Evolutionary conservation across 306 rosid species (phyloP).

Genomic region (Medicago ruthenica): DNA sequence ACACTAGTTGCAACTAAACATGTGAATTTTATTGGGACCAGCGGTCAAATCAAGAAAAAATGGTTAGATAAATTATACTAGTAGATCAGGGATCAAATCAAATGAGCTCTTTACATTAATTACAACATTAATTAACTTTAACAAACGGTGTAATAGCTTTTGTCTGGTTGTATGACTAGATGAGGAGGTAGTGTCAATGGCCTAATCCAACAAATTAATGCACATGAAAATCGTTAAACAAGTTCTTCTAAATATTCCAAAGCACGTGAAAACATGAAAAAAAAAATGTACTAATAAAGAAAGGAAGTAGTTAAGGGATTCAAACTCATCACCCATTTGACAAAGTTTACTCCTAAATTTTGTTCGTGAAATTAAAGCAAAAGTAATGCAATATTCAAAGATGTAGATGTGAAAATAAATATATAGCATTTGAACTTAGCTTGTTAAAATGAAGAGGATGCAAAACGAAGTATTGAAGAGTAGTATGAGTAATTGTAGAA

Average conservation of each 20-base stretch:
- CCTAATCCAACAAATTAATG: constrained; percentile 35
- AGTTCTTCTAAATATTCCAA: constrained; percentile 25
- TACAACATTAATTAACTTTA: constrained; percentile 31
- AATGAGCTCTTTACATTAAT: constrained; percentile 24
- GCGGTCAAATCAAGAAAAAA: constrained; percentile 45
- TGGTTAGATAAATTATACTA: constrained; percentile 4
- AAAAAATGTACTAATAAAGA: not conserved
- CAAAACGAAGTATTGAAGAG: constrained; percentile 1
- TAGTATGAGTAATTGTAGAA: constrained; percentile 29
- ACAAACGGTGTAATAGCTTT: constrained; percentile 32
- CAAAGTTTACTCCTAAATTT: constrained; percentile 18
- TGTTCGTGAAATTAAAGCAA: constrained; percentile 51
- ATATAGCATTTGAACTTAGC: not conserved
- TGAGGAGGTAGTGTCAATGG: constrained; percentile 51
- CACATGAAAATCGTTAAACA: constrained; percentile 48
- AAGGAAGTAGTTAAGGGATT: constrained; percentile 28
- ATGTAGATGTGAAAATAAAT: constrained; percentile 1
- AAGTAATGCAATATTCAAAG: constrained; percentile 39
- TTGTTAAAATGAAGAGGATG: not conserved
- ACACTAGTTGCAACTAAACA: constrained; percentile 12
- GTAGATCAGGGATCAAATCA: constrained; percentile 40
- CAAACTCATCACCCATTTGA: constrained; percentile 28
- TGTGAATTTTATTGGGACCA: constrained; percentile 51
- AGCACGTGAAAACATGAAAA: constrained; percentile 13
- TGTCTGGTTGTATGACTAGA: constrained; percentile 42